Evolutionary conservation across 2,329 filamentous ascomycete species (phyloP), one percentile per base, ranked within the genome.

Genomic region (Penicillium sp.): DNA sequence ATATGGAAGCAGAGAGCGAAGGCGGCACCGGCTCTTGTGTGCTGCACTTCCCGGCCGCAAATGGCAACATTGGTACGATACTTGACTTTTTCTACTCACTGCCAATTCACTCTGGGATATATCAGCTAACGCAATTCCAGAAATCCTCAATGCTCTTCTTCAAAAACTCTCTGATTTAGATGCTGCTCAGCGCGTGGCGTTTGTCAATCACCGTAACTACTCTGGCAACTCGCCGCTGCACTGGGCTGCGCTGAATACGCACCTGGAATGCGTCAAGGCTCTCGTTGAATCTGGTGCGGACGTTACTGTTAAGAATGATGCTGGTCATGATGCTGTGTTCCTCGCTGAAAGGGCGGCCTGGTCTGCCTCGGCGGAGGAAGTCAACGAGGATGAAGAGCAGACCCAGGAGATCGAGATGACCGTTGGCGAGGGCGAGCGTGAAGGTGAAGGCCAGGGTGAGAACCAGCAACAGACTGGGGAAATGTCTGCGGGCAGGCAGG

Each of bases 141-240:
- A 76, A 64, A 75, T 78, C 10, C 68, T 81, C 9, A 74, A 68
- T 44, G 64, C 72, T 42, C 67, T 80, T 46, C 72, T 79, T 33
- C 70, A 70, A 53, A 62, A 66, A 24, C 66, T 79, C 45, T 54
- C 57, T 41, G 42, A 54, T 41, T 42, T 50, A 38, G 53, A 58
- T 31, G 43, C 41, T 18, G 38, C 56, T 32, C 57, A 62, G 50
- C 58, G 52, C 45, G 59, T 47, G 27, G 53, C 63, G 4, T 60
- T 75, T 3, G 46, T 77, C 43, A 72, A 76, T 66, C 69, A 75
- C 68, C 77, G 81, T 53, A 98, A 98, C 65, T 76, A 83, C 54
- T 86, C 87, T 40, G 91, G 90, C 39, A 97, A 96, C 74, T 96
- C 92, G 0, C 82, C 89, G 0, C 76, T 98, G 50, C 93, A 98